A percentile compares a stretch with the other conserved stretches of the same genome.
Evolutionary conservation across 2,329 filamentous ascomycete genomes (phyloP).

Genomic region (Huntiella abstrusa): DNA sequence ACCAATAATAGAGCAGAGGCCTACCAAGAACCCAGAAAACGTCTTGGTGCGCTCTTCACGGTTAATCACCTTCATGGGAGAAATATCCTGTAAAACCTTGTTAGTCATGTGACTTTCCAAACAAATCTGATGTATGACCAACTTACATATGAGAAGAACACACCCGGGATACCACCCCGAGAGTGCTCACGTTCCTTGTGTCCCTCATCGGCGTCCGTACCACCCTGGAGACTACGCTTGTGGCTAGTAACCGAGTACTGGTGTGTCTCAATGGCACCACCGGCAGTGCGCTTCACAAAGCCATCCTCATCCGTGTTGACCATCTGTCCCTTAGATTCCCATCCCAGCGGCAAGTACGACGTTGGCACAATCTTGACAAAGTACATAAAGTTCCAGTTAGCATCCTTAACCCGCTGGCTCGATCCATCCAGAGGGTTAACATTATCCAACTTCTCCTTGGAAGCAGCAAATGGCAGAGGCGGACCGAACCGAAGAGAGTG

Average conservation of each 20-base stretch:
- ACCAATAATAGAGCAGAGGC: conserved; percentile 83
- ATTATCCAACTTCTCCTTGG: conserved; percentile 35
- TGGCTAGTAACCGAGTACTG: conserved; percentile 98
- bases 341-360: conserved; percentile 80
- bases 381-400: conserved; percentile 95
- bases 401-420: conserved; percentile 56
- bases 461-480: conserved; percentile 57
- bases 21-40: conserved; percentile 81
- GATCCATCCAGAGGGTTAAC: conserved; percentile 59
- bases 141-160: conserved; percentile 95
- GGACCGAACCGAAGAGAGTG: conserved; percentile 87
- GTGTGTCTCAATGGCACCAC: conserved; percentile 86
- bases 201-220: conserved; percentile 67
- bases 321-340: conserved; percentile 41
- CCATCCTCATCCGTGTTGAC: conserved; percentile 42
- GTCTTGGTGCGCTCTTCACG: conserved; percentile 77
- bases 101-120: background rate
- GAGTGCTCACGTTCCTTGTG: conserved; percentile 87
- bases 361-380: conserved; percentile 97
- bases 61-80: conserved; percentile 98
- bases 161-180: conserved; percentile 78
- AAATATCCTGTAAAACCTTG: conserved; percentile 53
- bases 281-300: conserved; percentile 41
- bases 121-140: background rate
- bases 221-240: conserved; percentile 70